Conservation (phyloP, 345 rosid species). For the Excoecaria agallocha region DNA sequence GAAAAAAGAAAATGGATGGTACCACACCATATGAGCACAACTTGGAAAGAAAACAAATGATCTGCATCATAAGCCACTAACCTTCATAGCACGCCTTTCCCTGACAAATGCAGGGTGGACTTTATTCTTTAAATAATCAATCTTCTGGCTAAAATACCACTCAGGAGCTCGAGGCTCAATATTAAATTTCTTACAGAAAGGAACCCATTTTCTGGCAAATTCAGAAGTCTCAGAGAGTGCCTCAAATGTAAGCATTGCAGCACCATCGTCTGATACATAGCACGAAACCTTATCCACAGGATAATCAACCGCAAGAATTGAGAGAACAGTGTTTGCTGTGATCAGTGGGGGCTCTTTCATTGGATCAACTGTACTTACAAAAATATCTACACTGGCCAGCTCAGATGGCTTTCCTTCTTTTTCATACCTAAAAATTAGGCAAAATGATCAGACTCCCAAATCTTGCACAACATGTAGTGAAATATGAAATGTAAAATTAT, state of each 20-base stretch:
- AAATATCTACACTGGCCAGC: constrained; percentile 71
- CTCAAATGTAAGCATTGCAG: constrained; percentile 99
- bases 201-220: constrained; percentile 97
- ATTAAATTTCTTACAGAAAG: constrained; percentile 84
- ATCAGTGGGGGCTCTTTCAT: constrained; percentile 96
- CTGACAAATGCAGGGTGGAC: constrained; percentile 94
- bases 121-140: constrained; percentile 90
- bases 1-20: background rate
- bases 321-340: constrained; percentile 96
- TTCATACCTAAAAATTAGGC: constrained; percentile 63
- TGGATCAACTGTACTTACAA: constrained; percentile 98
- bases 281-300: constrained; percentile 93
- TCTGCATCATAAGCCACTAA: constrained; percentile 24
- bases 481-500: no score
- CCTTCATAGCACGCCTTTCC: constrained; percentile 98
- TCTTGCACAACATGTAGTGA: background rate
- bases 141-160: constrained; percentile 94
- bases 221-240: constrained; percentile 98
- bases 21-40: background rate
- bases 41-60: background rate
- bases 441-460: background rate
- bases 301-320: constrained; percentile 97
- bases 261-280: constrained; percentile 99
- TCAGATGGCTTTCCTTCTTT: constrained; percentile 94
- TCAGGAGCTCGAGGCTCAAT: constrained; percentile 99